These are phyloP conservation scores for Nicotiana tabacum DNA, from an alignment of 257 asterid genomes.

Conservation along the genomic window DNA sequence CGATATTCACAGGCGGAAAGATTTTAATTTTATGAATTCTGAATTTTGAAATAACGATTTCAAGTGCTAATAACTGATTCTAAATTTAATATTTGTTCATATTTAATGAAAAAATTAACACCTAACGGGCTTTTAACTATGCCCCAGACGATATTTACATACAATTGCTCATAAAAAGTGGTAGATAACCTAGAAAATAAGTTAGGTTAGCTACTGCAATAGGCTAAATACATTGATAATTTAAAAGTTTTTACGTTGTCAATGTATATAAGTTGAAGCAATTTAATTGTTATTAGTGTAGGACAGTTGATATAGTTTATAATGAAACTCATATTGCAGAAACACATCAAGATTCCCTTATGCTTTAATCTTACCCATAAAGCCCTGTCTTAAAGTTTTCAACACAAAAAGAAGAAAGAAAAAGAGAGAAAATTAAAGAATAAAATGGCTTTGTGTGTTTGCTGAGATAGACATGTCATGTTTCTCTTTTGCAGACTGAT, in stretches of 20 bases:
- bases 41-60: too few species aligned
- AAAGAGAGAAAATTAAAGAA: conserved; percentile 12
- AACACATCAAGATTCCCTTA: conserved; percentile 7
- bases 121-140: too few species aligned
- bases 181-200: too few species aligned
- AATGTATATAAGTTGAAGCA: not conserved
- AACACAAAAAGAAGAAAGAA: conserved; percentile 29
- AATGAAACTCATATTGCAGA: conserved; percentile 23
- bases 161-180: too few species aligned
- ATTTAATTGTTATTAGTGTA: not conserved
- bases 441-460: conserved; percentile 22
- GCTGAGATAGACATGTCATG: conserved; percentile 20
- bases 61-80: too few species aligned
- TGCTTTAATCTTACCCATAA: conserved; percentile 25
- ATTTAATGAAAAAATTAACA: too few species aligned
- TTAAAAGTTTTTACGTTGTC: not conserved
- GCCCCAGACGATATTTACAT: too few species aligned
- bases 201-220: too few species aligned
- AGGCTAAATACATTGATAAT: too few species aligned
- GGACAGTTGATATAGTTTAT: conserved; percentile 4
- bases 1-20: too few species aligned
- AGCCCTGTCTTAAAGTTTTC: conserved; percentile 36
- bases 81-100: too few species aligned
- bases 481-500: conserved; percentile 96
- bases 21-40: too few species aligned